These are phyloP conservation scores for Spencermartinsiella europaea DNA, from an alignment of 805 yeast species.

Conservation along the genomic window DNA sequence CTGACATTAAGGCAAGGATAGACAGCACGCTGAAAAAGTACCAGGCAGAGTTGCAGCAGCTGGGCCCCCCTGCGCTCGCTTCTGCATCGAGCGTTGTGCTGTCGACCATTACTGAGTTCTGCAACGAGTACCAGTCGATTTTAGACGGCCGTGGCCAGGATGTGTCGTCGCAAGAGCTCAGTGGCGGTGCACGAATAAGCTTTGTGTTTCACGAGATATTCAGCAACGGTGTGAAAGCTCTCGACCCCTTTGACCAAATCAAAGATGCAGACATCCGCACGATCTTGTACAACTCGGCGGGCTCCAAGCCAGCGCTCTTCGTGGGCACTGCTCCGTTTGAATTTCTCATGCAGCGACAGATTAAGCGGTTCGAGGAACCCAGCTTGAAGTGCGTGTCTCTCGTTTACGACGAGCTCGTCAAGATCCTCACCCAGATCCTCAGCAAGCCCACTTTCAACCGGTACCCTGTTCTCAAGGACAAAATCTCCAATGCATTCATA, in stretches of 20 bases:
- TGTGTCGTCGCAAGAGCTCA: conserved; percentile 78
- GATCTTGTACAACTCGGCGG: conserved; percentile 93
- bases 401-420: conserved; percentile 89
- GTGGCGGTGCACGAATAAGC: conserved; percentile 97
- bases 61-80: conserved; percentile 78
- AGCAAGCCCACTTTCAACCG: conserved; percentile 77
- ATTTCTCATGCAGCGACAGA: conserved; percentile 87
- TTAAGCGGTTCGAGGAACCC: conserved; percentile 92
- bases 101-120: conserved; percentile 87
- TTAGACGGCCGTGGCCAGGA: conserved; percentile 93
- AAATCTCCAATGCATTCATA: conserved; percentile 73
- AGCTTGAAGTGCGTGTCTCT: conserved; percentile 81
- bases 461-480: conserved; percentile 89
- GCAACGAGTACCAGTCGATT: conserved; percentile 86
- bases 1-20: conserved; percentile 89
- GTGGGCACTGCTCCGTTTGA: conserved; percentile 98
- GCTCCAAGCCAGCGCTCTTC: conserved; percentile 91
- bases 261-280: conserved; percentile 95
- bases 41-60: conserved; percentile 64
- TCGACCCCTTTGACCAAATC: conserved; percentile 95
- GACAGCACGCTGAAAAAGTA: conserved; percentile 82
- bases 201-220: conserved; percentile 96
- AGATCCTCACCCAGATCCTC: conserved; percentile 82
- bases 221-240: conserved; percentile 84
- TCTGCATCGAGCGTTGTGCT: conserved; percentile 87